A percentile compares a stretch with the other conserved stretches of the same genome.
Conservation (phyloP, 495 filamentous ascomycete genomes). For the Penicillium tannophilum region DNA sequence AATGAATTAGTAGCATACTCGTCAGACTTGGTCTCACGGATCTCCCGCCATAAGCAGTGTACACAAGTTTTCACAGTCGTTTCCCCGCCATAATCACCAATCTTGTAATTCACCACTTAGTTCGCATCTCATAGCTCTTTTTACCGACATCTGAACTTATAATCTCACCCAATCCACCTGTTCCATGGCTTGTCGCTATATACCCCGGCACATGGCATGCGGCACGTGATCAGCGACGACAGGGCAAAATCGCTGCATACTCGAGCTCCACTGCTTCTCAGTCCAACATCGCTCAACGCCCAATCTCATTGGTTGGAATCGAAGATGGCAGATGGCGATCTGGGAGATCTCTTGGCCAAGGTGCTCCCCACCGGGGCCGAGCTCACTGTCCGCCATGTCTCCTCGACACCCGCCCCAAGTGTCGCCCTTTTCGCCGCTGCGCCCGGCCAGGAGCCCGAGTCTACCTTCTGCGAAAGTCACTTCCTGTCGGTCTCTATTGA, state of each 20-base stretch:
- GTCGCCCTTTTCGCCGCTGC: constrained; percentile 78
- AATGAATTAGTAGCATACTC: neutral
- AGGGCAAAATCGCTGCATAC: constrained; percentile 16
- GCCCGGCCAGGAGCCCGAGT: constrained; percentile 64
- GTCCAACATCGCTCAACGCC: constrained; percentile 17
- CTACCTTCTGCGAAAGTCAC: constrained; percentile 86
- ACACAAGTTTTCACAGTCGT: neutral
- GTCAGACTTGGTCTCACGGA: neutral
- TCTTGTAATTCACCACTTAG: neutral
- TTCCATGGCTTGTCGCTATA: neutral
- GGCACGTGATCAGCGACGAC: constrained; percentile 26
- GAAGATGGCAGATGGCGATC: constrained; percentile 38
- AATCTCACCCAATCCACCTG: neutral
- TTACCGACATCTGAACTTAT: neutral
- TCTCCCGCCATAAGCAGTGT: constrained; percentile 1
- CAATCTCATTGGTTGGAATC: constrained; percentile 28
- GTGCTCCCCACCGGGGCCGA: constrained; percentile 68
- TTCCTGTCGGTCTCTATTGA: constrained; percentile 76
- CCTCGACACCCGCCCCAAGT: constrained; percentile 75
- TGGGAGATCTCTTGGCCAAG: constrained; percentile 60
- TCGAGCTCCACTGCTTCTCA: constrained; percentile 21
- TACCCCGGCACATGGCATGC: neutral
- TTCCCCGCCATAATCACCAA: neutral
- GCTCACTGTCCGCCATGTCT: constrained; percentile 82
- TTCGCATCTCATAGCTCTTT: neutral